Base-by-base conservation (phyloP, 2,329 filamentous ascomycete genomes). In the Elsinoe necatrix region DNA sequence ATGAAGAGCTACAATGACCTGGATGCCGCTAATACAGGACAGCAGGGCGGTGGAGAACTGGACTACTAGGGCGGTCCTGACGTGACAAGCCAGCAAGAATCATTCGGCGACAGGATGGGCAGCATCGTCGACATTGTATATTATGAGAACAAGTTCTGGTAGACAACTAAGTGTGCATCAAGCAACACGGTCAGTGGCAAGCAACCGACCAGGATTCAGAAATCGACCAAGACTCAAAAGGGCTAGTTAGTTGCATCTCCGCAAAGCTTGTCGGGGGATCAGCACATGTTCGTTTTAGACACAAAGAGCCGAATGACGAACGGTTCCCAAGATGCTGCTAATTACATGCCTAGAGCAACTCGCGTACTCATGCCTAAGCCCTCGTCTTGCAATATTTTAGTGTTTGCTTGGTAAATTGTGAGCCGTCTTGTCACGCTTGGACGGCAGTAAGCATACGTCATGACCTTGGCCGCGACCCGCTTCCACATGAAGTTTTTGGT, bases 1-100 rank as follows among this genome's bases (percentile, higher is more conserved):
- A 75, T 98, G 62, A 95, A 95, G 79, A 96, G 89, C 70, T 98
- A 98, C 68, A 95, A 98, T 71, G 93, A 98, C 68, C 77, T 98
- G 21, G 93, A 98, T 73, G 92, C 95, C n/a, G 75, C 74, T 54
- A 62, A 65, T 42, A 39, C 29, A 6, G 72, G 72, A 37, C 68
- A 67, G 18, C 70, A 71, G 54, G 88, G 85, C 39, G 83, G 85
- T 39, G 87, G 88, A 25, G 92, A 96, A 73, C 75, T 97, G 66
- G 95, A 97, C 72, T 97, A 97, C 68, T 97, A 79, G 41, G 27
- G n/a, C 7, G 20, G 31, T 8, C 11, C 18, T 2, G 37, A 52
- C n/a, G 4, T 12, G 6, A n/a, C 14, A 6, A 29, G 20, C 25
- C 23, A 16, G 25, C 7, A 25, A 16, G 48, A 3, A 31, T 20